phyloP scores from a whole-genome alignment of 2,329 filamentous ascomycete species.

The Colletotrichum navitas region DNA sequence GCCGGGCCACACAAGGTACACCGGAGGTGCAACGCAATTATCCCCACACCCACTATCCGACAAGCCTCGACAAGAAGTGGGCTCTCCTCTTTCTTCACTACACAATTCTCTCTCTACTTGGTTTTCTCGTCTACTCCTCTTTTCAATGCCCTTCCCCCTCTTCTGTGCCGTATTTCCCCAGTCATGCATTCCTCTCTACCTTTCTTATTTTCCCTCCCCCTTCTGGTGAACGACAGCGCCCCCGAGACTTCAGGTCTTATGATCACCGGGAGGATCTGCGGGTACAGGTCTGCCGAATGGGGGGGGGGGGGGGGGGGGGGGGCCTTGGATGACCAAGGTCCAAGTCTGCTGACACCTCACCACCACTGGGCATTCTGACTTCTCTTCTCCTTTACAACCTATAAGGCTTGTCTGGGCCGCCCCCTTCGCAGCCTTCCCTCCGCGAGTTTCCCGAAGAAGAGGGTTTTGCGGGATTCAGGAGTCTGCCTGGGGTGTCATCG shows the following conservation, averaged over 20 bases:
- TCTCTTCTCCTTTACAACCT: neutral
- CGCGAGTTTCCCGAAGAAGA: neutral
- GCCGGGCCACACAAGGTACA: slow-evolving; percentile 18
- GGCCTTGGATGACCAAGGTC: slow-evolving; percentile 23
- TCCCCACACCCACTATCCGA: slow-evolving; percentile 39
- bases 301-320: too few species aligned
- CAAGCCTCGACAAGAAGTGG: slow-evolving; percentile 41
- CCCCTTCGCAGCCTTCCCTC: neutral
- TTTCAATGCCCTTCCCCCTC: slow-evolving; percentile 19
- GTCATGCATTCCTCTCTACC: neutral
- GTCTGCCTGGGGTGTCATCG: neutral
- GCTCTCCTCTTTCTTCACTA: slow-evolving; percentile 32
- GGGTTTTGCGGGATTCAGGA: neutral
- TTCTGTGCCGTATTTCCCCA: neutral
- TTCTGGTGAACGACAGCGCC: neutral
- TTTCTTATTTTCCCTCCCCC: neutral
- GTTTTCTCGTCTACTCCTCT: slow-evolving; percentile 6
- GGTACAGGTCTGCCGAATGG: slow-evolving; percentile 31
- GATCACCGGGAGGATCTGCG: slow-evolving; percentile 28
- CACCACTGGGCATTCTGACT: neutral
- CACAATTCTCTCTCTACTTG: slow-evolving; percentile 38
- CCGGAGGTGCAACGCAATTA: slow-evolving; percentile 35
- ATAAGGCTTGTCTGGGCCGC: neutral
- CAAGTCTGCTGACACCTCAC: slow-evolving; percentile 33
- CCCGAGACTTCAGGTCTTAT: neutral